These are phyloP conservation scores for Gamarada debralockiae DNA, from an alignment of 495 filamentous ascomycete genomes.

Conservation along the genomic window DNA sequence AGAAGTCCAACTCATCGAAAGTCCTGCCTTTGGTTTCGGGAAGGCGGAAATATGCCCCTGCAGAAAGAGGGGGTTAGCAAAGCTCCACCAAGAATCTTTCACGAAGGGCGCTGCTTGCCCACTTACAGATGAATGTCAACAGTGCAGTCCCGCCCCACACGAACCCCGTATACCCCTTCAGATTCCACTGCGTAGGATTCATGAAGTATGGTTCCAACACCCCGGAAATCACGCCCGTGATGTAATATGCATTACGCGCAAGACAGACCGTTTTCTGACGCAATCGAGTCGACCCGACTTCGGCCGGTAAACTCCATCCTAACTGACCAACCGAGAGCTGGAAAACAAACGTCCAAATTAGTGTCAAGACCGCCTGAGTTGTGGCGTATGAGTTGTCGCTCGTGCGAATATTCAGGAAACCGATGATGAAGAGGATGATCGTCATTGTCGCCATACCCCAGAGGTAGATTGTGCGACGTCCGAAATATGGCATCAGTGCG, in stretches of 20 bases:
- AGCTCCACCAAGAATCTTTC: no score
- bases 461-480: slow-evolving; percentile 17
- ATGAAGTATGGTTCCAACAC: slow-evolving; percentile 71
- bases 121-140: no score
- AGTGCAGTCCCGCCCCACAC: no score
- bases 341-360: slow-evolving; percentile 49
- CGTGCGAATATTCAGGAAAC: slow-evolving; percentile 29
- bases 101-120: no score
- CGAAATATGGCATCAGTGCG: slow-evolving; percentile 24
- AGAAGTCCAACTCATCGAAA: no score
- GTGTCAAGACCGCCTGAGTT: slow-evolving; percentile 34
- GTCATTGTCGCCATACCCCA: slow-evolving; percentile 34
- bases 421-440: slow-evolving; percentile 32
- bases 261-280: slow-evolving; percentile 13
- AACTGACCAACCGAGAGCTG: slow-evolving; percentile 55
- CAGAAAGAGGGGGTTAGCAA: no score
- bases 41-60: no score
- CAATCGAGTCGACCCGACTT: slow-evolving; percentile 14
- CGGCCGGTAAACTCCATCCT: slow-evolving; percentile 34
- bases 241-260: slow-evolving; percentile 46
- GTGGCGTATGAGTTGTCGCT: slow-evolving; percentile 4
- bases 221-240: slow-evolving; percentile 53
- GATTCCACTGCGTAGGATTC: slow-evolving; percentile 66
- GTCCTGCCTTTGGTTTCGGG: no score
- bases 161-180: slow-evolving; percentile 44